A percentile compares a stretch with the other conserved stretches of the same genome.
Evolutionary conservation across 441 rosid genomes (phyloP).

Genomic region (Erysimum cheiri): DNA sequence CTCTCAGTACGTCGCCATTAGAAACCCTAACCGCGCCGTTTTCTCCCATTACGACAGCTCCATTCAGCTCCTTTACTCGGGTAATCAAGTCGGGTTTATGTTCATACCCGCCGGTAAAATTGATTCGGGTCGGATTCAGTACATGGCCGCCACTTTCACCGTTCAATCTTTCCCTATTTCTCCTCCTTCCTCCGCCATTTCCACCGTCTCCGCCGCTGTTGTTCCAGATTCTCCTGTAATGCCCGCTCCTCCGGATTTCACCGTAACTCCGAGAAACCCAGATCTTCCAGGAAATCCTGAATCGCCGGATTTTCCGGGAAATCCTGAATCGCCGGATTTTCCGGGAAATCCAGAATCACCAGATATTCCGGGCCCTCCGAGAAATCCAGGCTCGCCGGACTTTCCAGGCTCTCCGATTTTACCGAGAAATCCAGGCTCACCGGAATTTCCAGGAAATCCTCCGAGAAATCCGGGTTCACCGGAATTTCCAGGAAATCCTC

Average conservation of each 20-base stretch:
- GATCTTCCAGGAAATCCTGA: slow-evolving; percentile 26
- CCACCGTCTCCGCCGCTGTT: slow-evolving; percentile 45
- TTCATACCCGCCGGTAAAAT: slow-evolving; percentile 94
- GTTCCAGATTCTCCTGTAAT: slow-evolving; percentile 38
- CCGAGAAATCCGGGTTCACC: slow-evolving; percentile 31
- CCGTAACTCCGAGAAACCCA: slow-evolving; percentile 31
- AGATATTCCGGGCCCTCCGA: slow-evolving; percentile 27
- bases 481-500: slow-evolving; percentile 14
- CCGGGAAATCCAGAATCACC: slow-evolving; percentile 33
- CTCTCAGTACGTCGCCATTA: slow-evolving; percentile 84
- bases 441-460: slow-evolving; percentile 20
- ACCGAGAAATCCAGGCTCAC: slow-evolving; percentile 28
- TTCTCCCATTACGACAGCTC: slow-evolving; percentile 92
- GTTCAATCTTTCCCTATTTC: slow-evolving; percentile 76
- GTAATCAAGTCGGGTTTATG: slow-evolving; percentile 90
- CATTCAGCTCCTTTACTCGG: slow-evolving; percentile 83
- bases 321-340: slow-evolving; percentile 33
- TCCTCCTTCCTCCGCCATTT: slow-evolving; percentile 42
- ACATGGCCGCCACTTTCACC: slow-evolving; percentile 88
- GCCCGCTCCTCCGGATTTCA: slow-evolving; percentile 39
- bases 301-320: background rate
- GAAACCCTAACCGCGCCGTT: slow-evolving; percentile 78
- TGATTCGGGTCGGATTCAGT: slow-evolving; percentile 73
- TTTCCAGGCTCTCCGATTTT: slow-evolving; percentile 33
- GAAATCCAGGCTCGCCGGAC: slow-evolving; percentile 24